phyloP scores from a whole-genome alignment of 192 early-diverging fungal species.

The Umbelopsis vinacea region DNA sequence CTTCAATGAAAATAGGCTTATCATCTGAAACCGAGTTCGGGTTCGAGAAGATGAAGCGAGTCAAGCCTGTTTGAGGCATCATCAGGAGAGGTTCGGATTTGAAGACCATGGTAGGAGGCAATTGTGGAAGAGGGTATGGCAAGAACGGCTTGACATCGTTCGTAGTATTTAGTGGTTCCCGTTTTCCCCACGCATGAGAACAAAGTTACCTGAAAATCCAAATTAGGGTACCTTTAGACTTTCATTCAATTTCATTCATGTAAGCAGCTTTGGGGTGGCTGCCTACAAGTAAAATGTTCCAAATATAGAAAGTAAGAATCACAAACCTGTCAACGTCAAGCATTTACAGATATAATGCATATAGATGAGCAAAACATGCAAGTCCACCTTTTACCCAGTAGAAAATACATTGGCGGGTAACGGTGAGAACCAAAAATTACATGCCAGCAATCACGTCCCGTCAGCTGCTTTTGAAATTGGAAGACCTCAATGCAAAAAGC shows the following conservation, averaged over 20 bases:
- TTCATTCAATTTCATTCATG: not conserved
- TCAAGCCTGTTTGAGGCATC: slow-evolving; percentile 48
- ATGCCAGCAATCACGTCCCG: too few species aligned
- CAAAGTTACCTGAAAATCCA: not conserved
- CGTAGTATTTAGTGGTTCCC: not conserved
- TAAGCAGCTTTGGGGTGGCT: not conserved
- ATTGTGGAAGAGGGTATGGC: not conserved
- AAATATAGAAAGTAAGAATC: too few species aligned
- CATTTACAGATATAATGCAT: too few species aligned
- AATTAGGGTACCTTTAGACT: not conserved
- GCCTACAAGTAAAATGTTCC: not conserved
- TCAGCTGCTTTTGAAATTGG: too few species aligned
- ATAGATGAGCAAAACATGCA: too few species aligned
- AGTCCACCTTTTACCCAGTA: too few species aligned
- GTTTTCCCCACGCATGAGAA: slow-evolving; percentile 7
- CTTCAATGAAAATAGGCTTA: slow-evolving; percentile 51
- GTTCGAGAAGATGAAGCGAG: slow-evolving; percentile 47
- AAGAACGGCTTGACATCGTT: not conserved
- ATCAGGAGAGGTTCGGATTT: slow-evolving; percentile 10
- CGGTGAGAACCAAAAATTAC: too few species aligned
- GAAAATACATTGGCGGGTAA: too few species aligned
- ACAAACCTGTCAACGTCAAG: too few species aligned
- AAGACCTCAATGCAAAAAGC: too few species aligned
- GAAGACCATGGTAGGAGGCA: slow-evolving; percentile 2
- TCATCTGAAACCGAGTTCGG: slow-evolving; percentile 41